Percentiles rank a stretch among this genome's conserved stretches.
These are phyloP conservation scores for Urtica urens DNA, from an alignment of 306 rosid species.

Conservation along the genomic window DNA sequence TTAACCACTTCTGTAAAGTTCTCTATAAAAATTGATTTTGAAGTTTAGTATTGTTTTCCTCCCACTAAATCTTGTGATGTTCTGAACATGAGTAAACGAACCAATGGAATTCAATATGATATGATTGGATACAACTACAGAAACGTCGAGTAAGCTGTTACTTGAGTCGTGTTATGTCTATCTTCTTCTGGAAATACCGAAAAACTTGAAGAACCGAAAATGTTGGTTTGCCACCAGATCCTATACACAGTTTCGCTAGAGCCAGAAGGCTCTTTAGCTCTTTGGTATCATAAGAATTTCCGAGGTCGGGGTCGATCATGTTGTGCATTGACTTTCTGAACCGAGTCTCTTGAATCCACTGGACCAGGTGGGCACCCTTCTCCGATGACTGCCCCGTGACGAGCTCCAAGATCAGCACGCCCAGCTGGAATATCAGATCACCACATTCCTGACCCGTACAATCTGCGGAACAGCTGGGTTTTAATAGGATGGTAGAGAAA, in stretches of 20 bases:
- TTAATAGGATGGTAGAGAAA: conserved; percentile 5
- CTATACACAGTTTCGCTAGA: conserved; percentile 74
- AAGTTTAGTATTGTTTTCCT: too few relatives aligned
- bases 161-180: conserved; percentile 26
- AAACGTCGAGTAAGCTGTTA: neutral
- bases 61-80: too few relatives aligned
- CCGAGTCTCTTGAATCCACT: conserved; percentile 69
- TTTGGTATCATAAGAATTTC: conserved; percentile 46
- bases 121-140: neutral
- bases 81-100: neutral
- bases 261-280: conserved; percentile 69
- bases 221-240: conserved; percentile 48
- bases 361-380: conserved; percentile 52
- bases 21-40: too few relatives aligned
- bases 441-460: conserved; percentile 38
- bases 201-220: conserved; percentile 63
- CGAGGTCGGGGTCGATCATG: conserved; percentile 93
- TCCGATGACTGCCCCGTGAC: conserved; percentile 79
- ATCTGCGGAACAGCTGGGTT: conserved; percentile 34
- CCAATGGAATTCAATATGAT: neutral
- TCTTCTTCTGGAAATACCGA: conserved; percentile 59
- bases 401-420: conserved; percentile 76
- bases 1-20: too few relatives aligned
- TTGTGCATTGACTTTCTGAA: conserved; percentile 58
- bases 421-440: conserved; percentile 64